Percentiles rank a stretch among this genome's conserved stretches.
These are phyloP conservation scores for Jaltomata sinuosa DNA, from an alignment of 257 asterid genomes.

Conservation along the genomic window DNA sequence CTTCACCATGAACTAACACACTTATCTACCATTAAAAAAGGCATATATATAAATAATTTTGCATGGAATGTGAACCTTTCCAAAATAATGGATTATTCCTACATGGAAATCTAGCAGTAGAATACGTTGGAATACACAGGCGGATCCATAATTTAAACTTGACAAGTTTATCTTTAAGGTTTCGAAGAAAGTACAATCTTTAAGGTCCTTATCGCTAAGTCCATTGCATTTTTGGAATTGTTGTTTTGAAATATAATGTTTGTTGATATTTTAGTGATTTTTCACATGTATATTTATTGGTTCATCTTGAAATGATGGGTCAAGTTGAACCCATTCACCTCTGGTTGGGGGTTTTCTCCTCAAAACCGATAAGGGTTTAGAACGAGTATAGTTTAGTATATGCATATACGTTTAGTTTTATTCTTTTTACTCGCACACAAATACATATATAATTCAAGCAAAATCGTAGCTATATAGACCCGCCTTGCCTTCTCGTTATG, in stretches of 20 bases:
- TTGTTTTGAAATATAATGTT: background rate
- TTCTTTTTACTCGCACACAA: background rate
- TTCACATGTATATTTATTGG: background rate
- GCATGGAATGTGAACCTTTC: background rate
- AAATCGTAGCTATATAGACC: background rate
- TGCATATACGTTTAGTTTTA: background rate
- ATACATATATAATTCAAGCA: background rate
- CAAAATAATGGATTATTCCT: background rate
- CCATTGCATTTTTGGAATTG: background rate
- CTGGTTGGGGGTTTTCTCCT: background rate
- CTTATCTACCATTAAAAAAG: background rate
- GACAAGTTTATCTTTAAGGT: background rate
- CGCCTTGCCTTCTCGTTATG: background rate
- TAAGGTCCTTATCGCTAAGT: background rate
- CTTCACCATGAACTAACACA: background rate
- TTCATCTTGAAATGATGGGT: background rate
- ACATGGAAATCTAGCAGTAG: background rate
- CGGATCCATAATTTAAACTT: background rate
- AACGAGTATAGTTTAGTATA: background rate
- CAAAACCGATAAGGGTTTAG: background rate
- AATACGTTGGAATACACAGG: background rate
- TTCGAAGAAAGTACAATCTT: background rate
- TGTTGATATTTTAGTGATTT: background rate
- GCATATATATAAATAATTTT: background rate
- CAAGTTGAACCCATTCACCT: background rate